Evolutionary conservation across 2,329 filamentous ascomycete genomes (phyloP).

Genomic region (Thielaviopsis cerberus): DNA sequence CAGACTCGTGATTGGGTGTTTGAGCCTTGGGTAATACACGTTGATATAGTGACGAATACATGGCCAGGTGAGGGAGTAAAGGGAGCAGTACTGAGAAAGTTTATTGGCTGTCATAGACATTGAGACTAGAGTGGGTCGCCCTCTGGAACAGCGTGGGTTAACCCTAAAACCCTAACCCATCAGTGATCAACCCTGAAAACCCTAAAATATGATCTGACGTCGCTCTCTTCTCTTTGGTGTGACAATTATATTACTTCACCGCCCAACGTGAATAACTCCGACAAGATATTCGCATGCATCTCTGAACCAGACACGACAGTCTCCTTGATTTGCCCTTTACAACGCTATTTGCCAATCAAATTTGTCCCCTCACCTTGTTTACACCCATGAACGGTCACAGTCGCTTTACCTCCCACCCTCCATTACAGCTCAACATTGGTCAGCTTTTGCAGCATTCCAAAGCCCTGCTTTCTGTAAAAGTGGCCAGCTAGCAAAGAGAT

Average conservation of each 20-base stretch:
- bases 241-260: background rate
- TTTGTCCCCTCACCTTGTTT: background rate
- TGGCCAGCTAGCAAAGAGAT: too few relatives aligned
- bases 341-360: too few relatives aligned
- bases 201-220: background rate
- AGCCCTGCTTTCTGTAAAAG: background rate
- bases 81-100: too few relatives aligned
- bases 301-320: background rate
- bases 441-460: background rate
- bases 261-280: background rate
- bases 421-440: background rate
- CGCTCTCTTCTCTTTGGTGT: background rate
- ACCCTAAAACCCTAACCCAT: background rate
- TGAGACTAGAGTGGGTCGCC: too few relatives aligned
- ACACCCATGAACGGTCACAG: background rate
- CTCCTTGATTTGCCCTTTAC: background rate
- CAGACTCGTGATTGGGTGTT: too few relatives aligned
- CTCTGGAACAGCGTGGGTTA: background rate
- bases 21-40: too few relatives aligned
- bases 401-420: background rate
- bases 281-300: background rate
- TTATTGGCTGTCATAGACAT: too few relatives aligned
- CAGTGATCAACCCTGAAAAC: background rate
- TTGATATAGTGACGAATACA: too few relatives aligned
- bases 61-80: too few relatives aligned